Percentiles rank a stretch among this genome's conserved stretches.
Conservation (phyloP, 2,329 filamentous ascomycete species). For the Cephalotrichum gorgonifer region DNA sequence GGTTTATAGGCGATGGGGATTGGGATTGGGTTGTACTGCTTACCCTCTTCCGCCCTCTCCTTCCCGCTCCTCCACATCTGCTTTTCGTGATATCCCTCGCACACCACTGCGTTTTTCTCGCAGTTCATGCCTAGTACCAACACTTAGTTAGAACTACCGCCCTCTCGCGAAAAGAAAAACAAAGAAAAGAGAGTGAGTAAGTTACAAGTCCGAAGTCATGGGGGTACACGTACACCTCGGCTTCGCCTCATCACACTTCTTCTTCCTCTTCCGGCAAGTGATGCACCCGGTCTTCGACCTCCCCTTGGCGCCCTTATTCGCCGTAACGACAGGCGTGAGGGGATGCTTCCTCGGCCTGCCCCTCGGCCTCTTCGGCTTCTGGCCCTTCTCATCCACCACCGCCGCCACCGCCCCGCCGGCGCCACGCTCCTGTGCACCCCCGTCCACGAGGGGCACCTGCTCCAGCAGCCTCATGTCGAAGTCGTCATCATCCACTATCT, state of each 20-base stretch:
- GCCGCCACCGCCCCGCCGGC: constrained; percentile 9
- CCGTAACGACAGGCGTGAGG: constrained; percentile 41
- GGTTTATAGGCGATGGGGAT: constrained; percentile 3
- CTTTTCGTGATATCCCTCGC: constrained; percentile 81
- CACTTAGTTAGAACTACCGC: too few species aligned
- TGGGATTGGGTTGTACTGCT: constrained; percentile 9
- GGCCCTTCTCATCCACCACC: constrained; percentile 11
- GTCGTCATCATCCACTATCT: constrained; percentile 46
- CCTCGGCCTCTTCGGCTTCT: constrained; percentile 54
- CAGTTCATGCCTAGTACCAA: constrained; percentile 63
- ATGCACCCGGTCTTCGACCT: constrained; percentile 60
- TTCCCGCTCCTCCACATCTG: constrained; percentile 81
- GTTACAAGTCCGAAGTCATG: too few species aligned
- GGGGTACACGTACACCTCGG: constrained; percentile 46
- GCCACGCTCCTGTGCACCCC: too few species aligned
- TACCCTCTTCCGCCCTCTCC: constrained; percentile 56
- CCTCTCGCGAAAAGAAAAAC: too few species aligned
- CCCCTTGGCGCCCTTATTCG: constrained; percentile 68
- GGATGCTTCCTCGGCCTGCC: constrained; percentile 79
- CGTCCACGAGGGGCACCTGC: constrained; percentile 21
- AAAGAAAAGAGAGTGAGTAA: too few species aligned
- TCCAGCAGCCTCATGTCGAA: constrained; percentile 43
- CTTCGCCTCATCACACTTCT: constrained; percentile 63
- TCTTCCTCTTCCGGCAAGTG: constrained; percentile 58
- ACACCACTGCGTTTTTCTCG: constrained; percentile 86